phyloP scores from a whole-genome alignment of 805 yeast species.

The Lipomyces orientalis region DNA sequence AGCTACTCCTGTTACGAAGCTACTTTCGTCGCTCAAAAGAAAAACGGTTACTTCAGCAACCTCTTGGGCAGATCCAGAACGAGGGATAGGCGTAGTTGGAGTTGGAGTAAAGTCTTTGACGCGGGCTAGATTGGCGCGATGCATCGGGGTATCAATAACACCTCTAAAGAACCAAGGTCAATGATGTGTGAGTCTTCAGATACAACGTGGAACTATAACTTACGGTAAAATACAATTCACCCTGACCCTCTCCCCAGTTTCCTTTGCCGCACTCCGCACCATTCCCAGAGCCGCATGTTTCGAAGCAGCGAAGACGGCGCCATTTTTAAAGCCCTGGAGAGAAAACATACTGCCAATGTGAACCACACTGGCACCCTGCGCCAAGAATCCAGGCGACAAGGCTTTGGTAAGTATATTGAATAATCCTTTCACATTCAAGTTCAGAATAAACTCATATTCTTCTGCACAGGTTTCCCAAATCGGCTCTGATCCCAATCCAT shows the following conservation, averaged over 20 bases:
- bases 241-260: not conserved
- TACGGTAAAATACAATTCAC: not conserved
- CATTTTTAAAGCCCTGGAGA: not conserved
- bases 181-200: not conserved
- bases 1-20: not conserved
- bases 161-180: not conserved
- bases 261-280: not conserved
- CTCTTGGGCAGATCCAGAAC: not conserved
- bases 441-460: not conserved
- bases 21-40: not conserved
- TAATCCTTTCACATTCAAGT: not conserved
- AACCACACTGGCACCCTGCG: not conserved
- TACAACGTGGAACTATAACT: not conserved
- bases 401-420: not conserved
- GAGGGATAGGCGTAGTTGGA: not conserved
- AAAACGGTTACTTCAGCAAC: not conserved
- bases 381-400: not conserved
- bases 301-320: not conserved
- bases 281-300: not conserved
- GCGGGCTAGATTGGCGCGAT: not conserved
- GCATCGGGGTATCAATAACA: not conserved
- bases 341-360: not conserved
- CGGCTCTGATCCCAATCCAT: not conserved
- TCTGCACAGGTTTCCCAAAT: not conserved
- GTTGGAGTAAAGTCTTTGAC: not conserved